Evolutionary conservation across 164 flowering plant genomes (phyloP).

Genomic region (Paratinospora sagittata): DNA sequence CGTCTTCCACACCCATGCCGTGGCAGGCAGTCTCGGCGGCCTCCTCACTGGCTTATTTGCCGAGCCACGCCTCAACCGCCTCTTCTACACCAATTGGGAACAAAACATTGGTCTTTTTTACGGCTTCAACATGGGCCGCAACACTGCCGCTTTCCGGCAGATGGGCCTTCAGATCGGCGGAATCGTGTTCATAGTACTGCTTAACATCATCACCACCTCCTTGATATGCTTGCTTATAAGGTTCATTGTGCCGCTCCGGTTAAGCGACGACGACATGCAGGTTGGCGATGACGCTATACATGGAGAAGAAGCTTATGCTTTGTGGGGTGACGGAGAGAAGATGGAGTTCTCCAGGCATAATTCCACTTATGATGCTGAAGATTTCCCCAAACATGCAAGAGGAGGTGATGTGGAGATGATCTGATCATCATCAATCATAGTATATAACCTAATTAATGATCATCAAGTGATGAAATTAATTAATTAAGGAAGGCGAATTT

Average conservation of each 20-base stretch:
- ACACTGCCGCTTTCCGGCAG: constrained; percentile 27
- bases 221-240: constrained; percentile 26
- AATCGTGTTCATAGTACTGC: constrained; percentile 21
- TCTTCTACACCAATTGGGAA: constrained; percentile 24
- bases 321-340: constrained; percentile 59
- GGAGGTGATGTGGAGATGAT: constrained; percentile 3
- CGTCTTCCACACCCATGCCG: constrained; percentile 36
- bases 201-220: constrained; percentile 27
- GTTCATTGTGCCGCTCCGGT: constrained; percentile 26
- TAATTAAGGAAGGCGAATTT: not conserved
- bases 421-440: not conserved
- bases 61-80: constrained; percentile 29
- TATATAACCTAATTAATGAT: not conserved
- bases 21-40: constrained; percentile 28
- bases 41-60: constrained; percentile 38
- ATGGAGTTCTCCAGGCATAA: constrained; percentile 31
- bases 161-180: constrained; percentile 33
- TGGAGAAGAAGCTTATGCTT: constrained; percentile 47
- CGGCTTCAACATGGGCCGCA: constrained; percentile 17
- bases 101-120: constrained; percentile 32
- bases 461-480: not conserved
- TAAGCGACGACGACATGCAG: constrained; percentile 30
- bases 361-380: constrained; percentile 11
- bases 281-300: constrained; percentile 36
- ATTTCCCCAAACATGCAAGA: constrained; percentile 8